phyloP scores from a whole-genome alignment of 2,329 filamentous ascomycete species.

The Mycosphaerella sp. region DNA sequence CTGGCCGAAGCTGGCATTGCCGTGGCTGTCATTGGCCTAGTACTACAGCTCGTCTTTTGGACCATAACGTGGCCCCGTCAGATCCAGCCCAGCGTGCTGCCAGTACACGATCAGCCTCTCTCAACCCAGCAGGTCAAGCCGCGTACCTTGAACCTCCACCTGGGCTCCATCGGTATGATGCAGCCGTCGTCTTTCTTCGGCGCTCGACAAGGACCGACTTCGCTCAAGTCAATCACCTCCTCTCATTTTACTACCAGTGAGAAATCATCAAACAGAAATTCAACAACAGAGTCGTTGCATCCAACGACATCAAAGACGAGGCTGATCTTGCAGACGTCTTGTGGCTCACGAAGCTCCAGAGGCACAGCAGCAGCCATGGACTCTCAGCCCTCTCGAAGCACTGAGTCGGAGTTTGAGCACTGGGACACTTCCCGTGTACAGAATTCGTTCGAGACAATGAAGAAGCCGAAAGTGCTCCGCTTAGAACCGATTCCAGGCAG shows the following conservation, averaged over 20 bases:
- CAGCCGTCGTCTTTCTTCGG: conserved; percentile 20
- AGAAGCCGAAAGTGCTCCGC: conserved; percentile 40
- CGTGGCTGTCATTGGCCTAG: conserved; percentile 24
- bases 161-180: conserved; percentile 23
- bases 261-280: conserved; percentile 25
- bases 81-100: conserved; percentile 1
- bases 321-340: conserved; percentile 48
- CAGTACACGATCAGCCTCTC: conserved; percentile 1
- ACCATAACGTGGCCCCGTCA: conserved; percentile 22
- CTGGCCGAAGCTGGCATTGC: conserved; percentile 26
- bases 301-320: conserved; percentile 54
- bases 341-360: conserved; percentile 39
- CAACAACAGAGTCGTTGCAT: conserved; percentile 36
- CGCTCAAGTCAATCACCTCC: conserved; percentile 21
- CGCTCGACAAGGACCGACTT: conserved; percentile 1
- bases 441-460: conserved; percentile 54
- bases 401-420: conserved; percentile 59
- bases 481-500: conserved; percentile 68
- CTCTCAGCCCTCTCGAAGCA: conserved; percentile 36
- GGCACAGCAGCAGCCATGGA: conserved; percentile 27
- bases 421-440: conserved; percentile 69
- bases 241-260: conserved; percentile 20
- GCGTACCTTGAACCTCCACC: conserved; percentile 21
- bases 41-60: conserved; percentile 26
- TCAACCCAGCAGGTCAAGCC: conserved; percentile 11